Conservation (phyloP, 352 stramenopile genomes). For the Globisporangium yorkense region DNA sequence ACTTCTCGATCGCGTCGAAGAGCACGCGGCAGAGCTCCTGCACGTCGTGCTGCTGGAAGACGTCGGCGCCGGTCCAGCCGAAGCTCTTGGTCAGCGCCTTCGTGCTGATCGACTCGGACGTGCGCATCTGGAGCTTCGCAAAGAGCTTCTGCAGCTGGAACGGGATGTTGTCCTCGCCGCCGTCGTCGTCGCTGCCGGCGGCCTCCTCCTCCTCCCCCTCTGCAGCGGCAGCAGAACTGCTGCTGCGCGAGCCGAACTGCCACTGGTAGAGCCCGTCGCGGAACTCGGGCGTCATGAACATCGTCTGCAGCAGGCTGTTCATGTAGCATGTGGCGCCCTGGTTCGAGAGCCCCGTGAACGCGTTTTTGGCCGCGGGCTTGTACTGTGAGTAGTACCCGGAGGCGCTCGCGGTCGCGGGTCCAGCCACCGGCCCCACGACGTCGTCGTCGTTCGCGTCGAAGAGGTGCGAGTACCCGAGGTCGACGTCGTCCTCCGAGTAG, state of each 20-base stretch:
- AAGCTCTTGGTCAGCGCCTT: conserved; percentile 90
- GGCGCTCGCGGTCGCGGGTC: conserved; percentile 3
- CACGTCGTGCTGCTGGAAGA: conserved; percentile 90
- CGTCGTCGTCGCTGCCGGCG: conserved; percentile 33
- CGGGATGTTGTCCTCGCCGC: conserved; percentile 76
- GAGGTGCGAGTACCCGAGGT: conserved; percentile 34
- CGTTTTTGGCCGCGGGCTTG: conserved; percentile 18
- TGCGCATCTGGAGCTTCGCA: conserved; percentile 82
- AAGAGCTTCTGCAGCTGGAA: conserved; percentile 91
- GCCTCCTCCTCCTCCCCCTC: conserved; percentile 5
- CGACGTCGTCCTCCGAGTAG: conserved; percentile 27
- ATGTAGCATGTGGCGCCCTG: conserved; percentile 93
- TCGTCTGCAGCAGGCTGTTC: conserved; percentile 90
- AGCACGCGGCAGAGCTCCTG: conserved; percentile 89
- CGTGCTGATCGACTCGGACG: conserved; percentile 61
- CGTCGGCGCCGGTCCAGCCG: conserved; percentile 84
- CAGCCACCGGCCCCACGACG: conserved; percentile 3
- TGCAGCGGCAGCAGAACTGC: conserved; percentile 20
- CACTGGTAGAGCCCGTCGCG: conserved; percentile 78
- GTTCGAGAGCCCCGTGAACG: conserved; percentile 82
- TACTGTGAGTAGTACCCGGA: conserved; percentile 4
- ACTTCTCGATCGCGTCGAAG: conserved; percentile 88
- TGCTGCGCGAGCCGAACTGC: conserved; percentile 17
- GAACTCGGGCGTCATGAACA: conserved; percentile 90
- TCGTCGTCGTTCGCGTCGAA: conserved; percentile 40